Evolutionary conservation across 768 basidiomycete genomes (phyloP), one percentile per base, ranked within the genome.

Genomic region (Psilocybe tampanensis): DNA sequence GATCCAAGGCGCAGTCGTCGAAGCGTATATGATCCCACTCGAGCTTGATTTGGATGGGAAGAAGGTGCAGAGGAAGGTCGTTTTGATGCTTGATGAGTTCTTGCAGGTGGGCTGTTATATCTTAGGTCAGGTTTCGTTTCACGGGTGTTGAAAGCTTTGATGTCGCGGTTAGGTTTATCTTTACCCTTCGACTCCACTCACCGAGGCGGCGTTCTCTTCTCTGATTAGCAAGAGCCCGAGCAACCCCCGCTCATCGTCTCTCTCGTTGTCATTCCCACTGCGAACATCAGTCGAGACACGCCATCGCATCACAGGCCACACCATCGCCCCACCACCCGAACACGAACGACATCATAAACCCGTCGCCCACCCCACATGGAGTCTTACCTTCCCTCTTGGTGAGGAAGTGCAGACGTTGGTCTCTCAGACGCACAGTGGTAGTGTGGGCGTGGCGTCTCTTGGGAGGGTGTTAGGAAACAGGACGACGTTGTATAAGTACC

Each of bases 401-500:
- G 90, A 95, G 65, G 74, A 77, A 22, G 76, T 94, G n/a, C 72
- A 76, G 44, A 64, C 78, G 0, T 70, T 89, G 55, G 69, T 87
- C 21, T 74, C 77, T 39, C 79, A 80, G 24, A 61, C 75, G 9
- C 19, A 5, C 2, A 29, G 15, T n/a, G n/a, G n/a, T 9, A 64
- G 76, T 57, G 79, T 79, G 54, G 82, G 85, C 0, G 75, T 93
- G 32, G 94, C 95, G 0, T 90, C 87, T 1, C 72, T 89, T 26
- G 96, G 95, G 3, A 87, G 87, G 64, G 94, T 96, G 3, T 76
- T 93, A 3, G 95, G 92, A 2, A 89, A 95, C 70, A 85, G 94
- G 52, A 86, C 85, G 34, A 95, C 94, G 29, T 70, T 98, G 56
- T 96, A 97, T 79, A 98, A 98, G 74, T 96, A 97, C 66, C 80